Evolutionary conservation across 805 yeast genomes (phyloP).

Genomic region (Maudiozyma barnettii): DNA sequence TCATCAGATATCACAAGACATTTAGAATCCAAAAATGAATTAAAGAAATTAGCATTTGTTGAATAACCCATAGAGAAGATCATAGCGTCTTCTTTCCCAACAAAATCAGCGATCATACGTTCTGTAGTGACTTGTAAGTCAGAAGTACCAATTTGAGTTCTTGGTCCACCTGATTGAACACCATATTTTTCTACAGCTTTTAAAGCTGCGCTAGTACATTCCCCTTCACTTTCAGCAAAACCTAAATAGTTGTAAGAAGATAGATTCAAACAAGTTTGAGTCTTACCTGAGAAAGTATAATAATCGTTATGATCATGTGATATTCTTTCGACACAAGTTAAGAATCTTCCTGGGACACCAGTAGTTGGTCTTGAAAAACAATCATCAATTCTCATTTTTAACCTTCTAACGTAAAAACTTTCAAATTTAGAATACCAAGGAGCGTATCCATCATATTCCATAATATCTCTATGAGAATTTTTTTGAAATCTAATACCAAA

Average conservation of each 20-base stretch:
- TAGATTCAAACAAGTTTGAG: constrained; percentile 71
- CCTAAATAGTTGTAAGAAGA: constrained; percentile 93
- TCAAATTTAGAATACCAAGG: constrained; percentile 95
- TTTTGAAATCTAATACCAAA: constrained; percentile 69
- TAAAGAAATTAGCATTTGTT: constrained; percentile 82
- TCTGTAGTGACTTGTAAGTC: constrained; percentile 72
- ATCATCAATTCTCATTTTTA: constrained; percentile 85
- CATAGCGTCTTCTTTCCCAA: constrained; percentile 84
- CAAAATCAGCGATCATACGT: constrained; percentile 65
- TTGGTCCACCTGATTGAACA: constrained; percentile 68
- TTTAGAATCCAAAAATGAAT: constrained; percentile 73
- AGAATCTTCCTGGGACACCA: constrained; percentile 93
- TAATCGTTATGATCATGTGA: constrained; percentile 55
- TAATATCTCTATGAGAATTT: constrained; percentile 51
- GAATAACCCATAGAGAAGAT: constrained; percentile 92
- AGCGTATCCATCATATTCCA: constrained; percentile 82
- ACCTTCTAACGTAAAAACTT: constrained; percentile 83
- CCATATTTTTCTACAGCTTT: constrained; percentile 60
- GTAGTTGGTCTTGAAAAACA: constrained; percentile 94
- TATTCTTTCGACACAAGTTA: constrained; percentile 69
- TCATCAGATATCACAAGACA: constrained; percentile 91
- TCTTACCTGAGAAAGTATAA: constrained; percentile 67
- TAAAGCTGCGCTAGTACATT: constrained; percentile 74
- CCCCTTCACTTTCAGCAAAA: constrained; percentile 90
- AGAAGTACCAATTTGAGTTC: constrained; percentile 64